Percentiles rank a stretch among this genome's conserved stretches.
phyloP scores from a whole-genome alignment of 495 filamentous ascomycete species.

The Podospora anserina region DNA sequence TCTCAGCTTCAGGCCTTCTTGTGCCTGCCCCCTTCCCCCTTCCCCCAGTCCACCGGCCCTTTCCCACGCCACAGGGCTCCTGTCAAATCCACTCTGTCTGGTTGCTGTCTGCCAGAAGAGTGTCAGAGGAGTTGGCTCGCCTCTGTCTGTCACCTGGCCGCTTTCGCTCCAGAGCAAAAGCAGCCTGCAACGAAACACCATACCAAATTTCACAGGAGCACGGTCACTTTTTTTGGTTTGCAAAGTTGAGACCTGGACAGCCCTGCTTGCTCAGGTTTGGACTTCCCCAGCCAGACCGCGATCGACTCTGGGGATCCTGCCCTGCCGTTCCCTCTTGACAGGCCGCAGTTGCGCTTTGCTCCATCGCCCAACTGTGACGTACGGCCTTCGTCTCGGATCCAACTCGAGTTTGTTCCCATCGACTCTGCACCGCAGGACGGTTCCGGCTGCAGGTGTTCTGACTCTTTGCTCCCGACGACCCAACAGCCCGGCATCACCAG shows the following conservation, averaged over 20 bases:
- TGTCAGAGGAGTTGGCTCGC: constrained; percentile 24
- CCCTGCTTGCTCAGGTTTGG: constrained; percentile 17
- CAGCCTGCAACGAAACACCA: constrained; percentile 4
- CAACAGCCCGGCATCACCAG: constrained; percentile 16
- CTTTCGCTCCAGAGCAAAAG: constrained; percentile 11
- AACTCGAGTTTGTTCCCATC: constrained; percentile 3
- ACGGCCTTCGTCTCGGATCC: constrained; percentile 4
- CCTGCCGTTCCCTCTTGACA: constrained; percentile 8
- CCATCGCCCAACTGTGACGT: not conserved
- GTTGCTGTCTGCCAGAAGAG: constrained; percentile 17
- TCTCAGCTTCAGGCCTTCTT: constrained; percentile 1
- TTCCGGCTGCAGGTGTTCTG: constrained; percentile 18
- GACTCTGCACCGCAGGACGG: constrained; percentile 34
- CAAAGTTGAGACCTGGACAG: constrained; percentile 11
- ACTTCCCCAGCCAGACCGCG: not conserved
- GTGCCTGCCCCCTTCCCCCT: constrained; percentile 2
- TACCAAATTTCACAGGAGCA: constrained; percentile 7
- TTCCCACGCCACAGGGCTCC: constrained; percentile 13
- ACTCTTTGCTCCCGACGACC: constrained; percentile 9
- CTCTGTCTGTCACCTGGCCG: constrained; percentile 18
- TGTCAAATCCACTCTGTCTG: constrained; percentile 18
- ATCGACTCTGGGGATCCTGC: not conserved
- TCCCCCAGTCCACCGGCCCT: constrained; percentile 13
- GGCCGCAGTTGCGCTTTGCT: constrained; percentile 10
- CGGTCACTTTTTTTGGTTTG: constrained; percentile 8